Conservation (phyloP, 2,329 filamentous ascomycete species). For the Hypoxylon sp. region DNA sequence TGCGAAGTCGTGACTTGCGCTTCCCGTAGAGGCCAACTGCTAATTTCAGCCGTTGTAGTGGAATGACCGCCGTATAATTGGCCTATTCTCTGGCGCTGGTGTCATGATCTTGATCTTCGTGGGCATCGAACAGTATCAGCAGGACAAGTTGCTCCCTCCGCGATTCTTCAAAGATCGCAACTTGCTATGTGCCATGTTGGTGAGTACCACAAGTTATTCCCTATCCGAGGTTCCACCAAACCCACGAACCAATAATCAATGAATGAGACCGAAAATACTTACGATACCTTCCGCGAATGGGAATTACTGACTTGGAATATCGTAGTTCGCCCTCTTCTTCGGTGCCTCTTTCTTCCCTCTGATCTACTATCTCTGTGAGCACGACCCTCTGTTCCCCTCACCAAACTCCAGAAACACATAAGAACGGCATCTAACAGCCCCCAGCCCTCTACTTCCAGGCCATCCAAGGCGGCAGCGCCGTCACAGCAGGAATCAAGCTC, state of each 20-base stretch:
- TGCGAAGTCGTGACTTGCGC: background rate
- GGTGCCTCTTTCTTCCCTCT: constrained; percentile 67
- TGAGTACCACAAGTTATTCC: constrained; percentile 11
- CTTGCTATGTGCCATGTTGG: constrained; percentile 51
- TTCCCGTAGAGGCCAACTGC: background rate
- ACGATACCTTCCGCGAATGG: background rate
- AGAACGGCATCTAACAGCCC: background rate
- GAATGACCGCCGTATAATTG: constrained; percentile 64
- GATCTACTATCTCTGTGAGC: constrained; percentile 67
- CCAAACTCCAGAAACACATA: background rate
- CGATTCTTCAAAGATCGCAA: constrained; percentile 64
- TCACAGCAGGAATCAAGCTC: constrained; percentile 68
- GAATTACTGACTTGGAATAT: constrained; percentile 46
- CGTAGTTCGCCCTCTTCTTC: constrained; percentile 58
- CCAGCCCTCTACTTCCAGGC: constrained; percentile 68
- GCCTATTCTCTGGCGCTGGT: constrained; percentile 65
- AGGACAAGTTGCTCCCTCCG: constrained; percentile 65
- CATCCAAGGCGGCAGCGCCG: constrained; percentile 66
- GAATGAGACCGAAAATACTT: background rate
- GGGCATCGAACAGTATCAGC: constrained; percentile 61
- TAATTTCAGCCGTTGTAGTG: constrained; percentile 54
- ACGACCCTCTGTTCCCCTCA: background rate
- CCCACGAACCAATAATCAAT: background rate
- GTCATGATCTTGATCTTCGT: constrained; percentile 64
- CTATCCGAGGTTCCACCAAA: no score